phyloP scores from a whole-genome alignment of 2,329 filamentous ascomycete genomes.

The Huntiella decipiens region DNA sequence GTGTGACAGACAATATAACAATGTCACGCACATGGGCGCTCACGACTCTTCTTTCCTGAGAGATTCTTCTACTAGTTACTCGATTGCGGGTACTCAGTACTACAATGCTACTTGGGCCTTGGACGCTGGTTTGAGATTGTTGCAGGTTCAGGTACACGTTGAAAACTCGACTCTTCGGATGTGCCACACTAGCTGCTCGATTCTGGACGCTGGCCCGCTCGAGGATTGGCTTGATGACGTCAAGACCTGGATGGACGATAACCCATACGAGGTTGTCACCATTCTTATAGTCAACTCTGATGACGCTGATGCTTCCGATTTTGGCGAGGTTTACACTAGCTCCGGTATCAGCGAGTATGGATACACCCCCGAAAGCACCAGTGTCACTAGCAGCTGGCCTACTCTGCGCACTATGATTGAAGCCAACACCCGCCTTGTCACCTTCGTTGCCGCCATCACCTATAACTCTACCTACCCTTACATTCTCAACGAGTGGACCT shows the following conservation, averaged over 20 bases:
- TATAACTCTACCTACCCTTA: conserved; percentile 29
- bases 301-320: conserved; percentile 31
- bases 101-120: conserved; percentile 54
- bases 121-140: conserved; percentile 48
- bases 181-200: conserved; percentile 48
- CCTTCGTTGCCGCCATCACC: conserved; percentile 43
- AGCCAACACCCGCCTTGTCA: conserved; percentile 44
- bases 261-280: conserved; percentile 59
- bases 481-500: conserved; percentile 43
- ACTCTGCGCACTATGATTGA: conserved; percentile 52
- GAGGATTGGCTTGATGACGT: conserved; percentile 44
- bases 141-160: conserved; percentile 43
- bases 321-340: conserved; percentile 33
- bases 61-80: conserved; percentile 40
- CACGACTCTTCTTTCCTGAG: conserved; percentile 58
- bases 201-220: conserved; percentile 51
- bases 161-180: conserved; percentile 37
- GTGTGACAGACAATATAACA: conserved; percentile 52
- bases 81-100: conserved; percentile 52
- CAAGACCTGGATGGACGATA: conserved; percentile 47
- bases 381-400: conserved; percentile 38
- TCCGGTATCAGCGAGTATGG: conserved; percentile 43
- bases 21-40: conserved; percentile 60
- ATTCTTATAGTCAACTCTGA: conserved; percentile 55
- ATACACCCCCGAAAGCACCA: conserved; percentile 32